Conservation (phyloP, 208 protist genomes). For the Strigomonas culicis region DNA sequence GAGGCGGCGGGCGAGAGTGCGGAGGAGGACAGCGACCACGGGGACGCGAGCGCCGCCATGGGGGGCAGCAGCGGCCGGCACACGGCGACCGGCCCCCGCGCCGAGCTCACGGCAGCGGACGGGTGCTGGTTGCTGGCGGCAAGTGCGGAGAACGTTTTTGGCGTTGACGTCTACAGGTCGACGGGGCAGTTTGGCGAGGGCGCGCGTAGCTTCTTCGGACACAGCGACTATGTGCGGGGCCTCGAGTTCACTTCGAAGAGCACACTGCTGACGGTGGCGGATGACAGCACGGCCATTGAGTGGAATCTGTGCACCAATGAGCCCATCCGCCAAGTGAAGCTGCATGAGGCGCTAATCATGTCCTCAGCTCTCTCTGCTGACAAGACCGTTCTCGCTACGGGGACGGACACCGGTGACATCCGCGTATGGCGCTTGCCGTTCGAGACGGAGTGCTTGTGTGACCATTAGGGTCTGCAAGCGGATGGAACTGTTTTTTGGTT, state of each 20-base stretch:
- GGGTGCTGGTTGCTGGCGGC: slow-evolving; percentile 71
- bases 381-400: slow-evolving; percentile 54
- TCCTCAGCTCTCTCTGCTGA: slow-evolving; percentile 45
- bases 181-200: slow-evolving; percentile 44
- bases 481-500: not conserved
- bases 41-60: not conserved
- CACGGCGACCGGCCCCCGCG: not conserved
- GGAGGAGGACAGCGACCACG: not conserved
- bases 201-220: slow-evolving; percentile 46
- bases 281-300: slow-evolving; percentile 80
- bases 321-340: slow-evolving; percentile 59
- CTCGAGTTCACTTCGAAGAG: slow-evolving; percentile 52
- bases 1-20: slow-evolving; percentile 15
- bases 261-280: slow-evolving; percentile 73
- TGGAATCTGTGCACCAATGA: slow-evolving; percentile 43
- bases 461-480: slow-evolving; percentile 1
- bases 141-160: slow-evolving; percentile 76
- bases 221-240: slow-evolving; percentile 82
- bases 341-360: slow-evolving; percentile 81
- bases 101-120: not conserved
- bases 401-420: slow-evolving; percentile 71
- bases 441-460: slow-evolving; percentile 41
- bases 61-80: not conserved
- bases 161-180: slow-evolving; percentile 38
- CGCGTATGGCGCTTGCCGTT: slow-evolving; percentile 72